Evolutionary conservation across 768 basidiomycete genomes (phyloP).

Genomic region (Lentinus tigrinus): DNA sequence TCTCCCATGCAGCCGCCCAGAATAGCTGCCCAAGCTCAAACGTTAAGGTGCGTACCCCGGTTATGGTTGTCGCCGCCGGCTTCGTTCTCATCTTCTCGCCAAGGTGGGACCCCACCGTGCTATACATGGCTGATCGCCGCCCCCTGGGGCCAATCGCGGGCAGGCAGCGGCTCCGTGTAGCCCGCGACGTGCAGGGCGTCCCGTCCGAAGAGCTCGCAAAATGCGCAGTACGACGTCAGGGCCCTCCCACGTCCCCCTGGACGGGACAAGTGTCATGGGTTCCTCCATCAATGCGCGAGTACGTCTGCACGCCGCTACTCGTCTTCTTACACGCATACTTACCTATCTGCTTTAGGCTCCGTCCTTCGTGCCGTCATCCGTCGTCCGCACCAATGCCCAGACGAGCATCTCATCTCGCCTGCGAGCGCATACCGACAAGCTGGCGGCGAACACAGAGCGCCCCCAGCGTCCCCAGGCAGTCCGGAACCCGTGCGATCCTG

Average conservation of each 20-base stretch:
- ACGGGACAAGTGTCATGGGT: not conserved
- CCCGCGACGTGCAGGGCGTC: not conserved
- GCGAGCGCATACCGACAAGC: not conserved
- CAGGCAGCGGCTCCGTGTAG: not conserved
- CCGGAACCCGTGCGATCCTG: not conserved
- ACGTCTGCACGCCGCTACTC: not conserved
- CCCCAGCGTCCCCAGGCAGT: not conserved
- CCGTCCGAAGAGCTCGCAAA: not conserved
- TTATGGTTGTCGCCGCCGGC: not conserved
- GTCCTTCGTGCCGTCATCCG: not conserved
- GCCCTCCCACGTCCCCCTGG: not conserved
- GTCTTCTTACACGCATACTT: not conserved
- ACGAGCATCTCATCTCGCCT: not conserved
- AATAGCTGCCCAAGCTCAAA: slow-evolving; percentile 12
- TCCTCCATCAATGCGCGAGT: not conserved
- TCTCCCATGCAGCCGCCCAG: not conserved
- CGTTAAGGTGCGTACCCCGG: slow-evolving; percentile 14
- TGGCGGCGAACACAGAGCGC: not conserved
- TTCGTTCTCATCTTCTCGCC: slow-evolving; percentile 6
- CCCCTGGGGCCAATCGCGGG: not conserved
- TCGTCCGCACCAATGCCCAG: not conserved
- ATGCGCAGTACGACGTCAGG: not conserved
- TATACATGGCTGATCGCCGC: not conserved
- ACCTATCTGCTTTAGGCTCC: not conserved
- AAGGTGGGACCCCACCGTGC: slow-evolving; percentile 5